Conservation (phyloP, 139 green algal genomes). For the Volvox reticuliferus region DNA sequence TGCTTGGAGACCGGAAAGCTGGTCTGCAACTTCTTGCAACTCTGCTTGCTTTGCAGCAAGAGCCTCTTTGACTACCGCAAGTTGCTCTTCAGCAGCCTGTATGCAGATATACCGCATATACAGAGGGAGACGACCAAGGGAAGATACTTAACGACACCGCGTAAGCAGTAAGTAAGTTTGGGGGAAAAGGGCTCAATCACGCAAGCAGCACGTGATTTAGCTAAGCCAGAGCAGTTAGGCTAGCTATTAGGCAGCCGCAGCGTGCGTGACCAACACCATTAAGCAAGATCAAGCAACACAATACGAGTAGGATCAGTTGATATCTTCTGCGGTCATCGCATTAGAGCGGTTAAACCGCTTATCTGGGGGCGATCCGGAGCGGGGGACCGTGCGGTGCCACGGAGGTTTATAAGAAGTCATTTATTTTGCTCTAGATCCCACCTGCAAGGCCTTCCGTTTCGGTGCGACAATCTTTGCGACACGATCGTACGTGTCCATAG, state of each 20-base stretch:
- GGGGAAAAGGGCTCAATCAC: too few species aligned
- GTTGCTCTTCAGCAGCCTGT: conserved; percentile 37
- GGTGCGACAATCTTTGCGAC: conserved; percentile 80
- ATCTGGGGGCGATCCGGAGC: not conserved
- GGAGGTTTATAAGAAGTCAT: not conserved
- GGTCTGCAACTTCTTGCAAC: conserved; percentile 73
- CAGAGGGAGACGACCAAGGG: not conserved
- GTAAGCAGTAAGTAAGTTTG: too few species aligned
- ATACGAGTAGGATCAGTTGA: too few species aligned
- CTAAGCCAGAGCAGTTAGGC: too few species aligned
- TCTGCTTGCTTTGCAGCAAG: conserved; percentile 77
- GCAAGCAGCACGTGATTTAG: too few species aligned
- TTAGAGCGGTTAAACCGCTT: too few species aligned
- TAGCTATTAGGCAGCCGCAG: too few species aligned
- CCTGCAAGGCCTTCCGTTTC: conserved; percentile 71
- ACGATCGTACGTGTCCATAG: conserved; percentile 86
- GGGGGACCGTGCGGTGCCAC: not conserved
- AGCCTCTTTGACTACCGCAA: conserved; percentile 57
- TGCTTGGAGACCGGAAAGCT: conserved; percentile 72
- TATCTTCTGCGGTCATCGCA: too few species aligned
- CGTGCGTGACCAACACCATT: too few species aligned
- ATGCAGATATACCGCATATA: conserved; percentile 13
- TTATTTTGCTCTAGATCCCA: not conserved
- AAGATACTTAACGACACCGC: too few species aligned
- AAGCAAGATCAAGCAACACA: too few species aligned